Evolutionary conservation across 2,329 filamentous ascomycete species (phyloP).

Genomic region (Botrytis paeoniae): DNA sequence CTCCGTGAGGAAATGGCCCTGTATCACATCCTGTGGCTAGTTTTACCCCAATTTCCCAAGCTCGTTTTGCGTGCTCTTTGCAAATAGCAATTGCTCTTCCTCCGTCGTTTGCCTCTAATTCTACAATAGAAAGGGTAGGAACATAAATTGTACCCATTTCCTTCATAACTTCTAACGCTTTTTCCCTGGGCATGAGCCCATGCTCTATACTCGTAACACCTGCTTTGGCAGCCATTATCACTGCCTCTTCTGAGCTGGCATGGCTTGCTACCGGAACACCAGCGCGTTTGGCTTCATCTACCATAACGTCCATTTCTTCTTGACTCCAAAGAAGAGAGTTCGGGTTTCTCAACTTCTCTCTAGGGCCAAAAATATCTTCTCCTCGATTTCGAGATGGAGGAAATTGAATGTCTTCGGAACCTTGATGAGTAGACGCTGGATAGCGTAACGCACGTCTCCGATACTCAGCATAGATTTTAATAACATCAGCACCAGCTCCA

Average conservation of each 20-base stretch:
- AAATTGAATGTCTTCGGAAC: neutral
- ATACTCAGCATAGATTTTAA: neutral
- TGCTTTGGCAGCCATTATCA: neutral
- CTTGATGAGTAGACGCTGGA: neutral
- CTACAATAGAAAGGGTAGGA: neutral
- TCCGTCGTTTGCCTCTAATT: neutral
- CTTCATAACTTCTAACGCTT: neutral
- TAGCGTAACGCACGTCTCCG: neutral
- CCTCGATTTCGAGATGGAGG: neutral
- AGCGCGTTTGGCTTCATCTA: neutral
- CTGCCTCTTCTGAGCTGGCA: neutral
- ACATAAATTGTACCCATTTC: neutral
- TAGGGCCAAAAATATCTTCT: neutral
- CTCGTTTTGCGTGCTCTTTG: neutral
- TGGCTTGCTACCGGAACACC: neutral
- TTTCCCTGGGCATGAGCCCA: neutral
- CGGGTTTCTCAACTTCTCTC: neutral
- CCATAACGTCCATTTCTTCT: neutral
- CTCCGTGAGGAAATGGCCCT: neutral
- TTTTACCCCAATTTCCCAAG: neutral
- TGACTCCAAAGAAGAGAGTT: neutral
- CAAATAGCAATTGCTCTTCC: neutral
- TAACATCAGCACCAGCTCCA: neutral
- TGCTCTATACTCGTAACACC: neutral
- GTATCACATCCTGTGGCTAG: conserved; percentile 1